Evolutionary conservation across 352 stramenopile species (phyloP).

Genomic region (Phytophthora crassamura): DNA sequence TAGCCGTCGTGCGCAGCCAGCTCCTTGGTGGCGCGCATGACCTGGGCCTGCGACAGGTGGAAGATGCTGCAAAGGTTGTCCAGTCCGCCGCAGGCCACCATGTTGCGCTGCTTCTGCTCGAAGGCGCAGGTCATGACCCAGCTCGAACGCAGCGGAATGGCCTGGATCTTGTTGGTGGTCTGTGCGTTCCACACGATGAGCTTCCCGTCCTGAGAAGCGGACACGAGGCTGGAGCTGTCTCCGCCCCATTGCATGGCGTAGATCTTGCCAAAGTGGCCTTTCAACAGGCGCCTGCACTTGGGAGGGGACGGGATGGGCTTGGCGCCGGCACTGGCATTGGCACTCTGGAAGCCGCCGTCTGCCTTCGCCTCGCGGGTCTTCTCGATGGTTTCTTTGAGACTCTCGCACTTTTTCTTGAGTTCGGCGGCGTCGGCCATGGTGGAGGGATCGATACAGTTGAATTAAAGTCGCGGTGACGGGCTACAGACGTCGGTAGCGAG

Average conservation of each 20-base stretch:
- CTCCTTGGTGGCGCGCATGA: slow-evolving; percentile 94
- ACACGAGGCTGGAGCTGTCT: slow-evolving; percentile 92
- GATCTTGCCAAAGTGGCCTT: slow-evolving; percentile 99
- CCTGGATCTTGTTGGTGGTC: slow-evolving; percentile 97
- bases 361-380: slow-evolving; percentile 80
- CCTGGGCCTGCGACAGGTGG: slow-evolving; percentile 91
- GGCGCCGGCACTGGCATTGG: slow-evolving; percentile 60
- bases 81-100: slow-evolving; percentile 98
- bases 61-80: slow-evolving; percentile 99
- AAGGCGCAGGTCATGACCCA: slow-evolving; percentile 99
- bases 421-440: slow-evolving; percentile 78
- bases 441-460: too few species aligned
- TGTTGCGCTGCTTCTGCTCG: slow-evolving; percentile 96
- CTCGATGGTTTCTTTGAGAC: slow-evolving; percentile 89
- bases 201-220: slow-evolving; percentile 98
- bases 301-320: slow-evolving; percentile 86
- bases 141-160: slow-evolving; percentile 96
- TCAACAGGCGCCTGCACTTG: slow-evolving; percentile 95
- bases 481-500: slow-evolving; percentile 9
- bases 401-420: slow-evolving; percentile 90
- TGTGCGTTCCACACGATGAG: slow-evolving; percentile 99
- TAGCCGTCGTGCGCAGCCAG: slow-evolving; percentile 98
- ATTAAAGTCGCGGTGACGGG: background rate
- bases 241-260: slow-evolving; percentile 99
- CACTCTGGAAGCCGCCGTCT: slow-evolving; percentile 80